Conservation (phyloP, 495 filamentous ascomycete genomes). For the Daldinia decipiens region DNA sequence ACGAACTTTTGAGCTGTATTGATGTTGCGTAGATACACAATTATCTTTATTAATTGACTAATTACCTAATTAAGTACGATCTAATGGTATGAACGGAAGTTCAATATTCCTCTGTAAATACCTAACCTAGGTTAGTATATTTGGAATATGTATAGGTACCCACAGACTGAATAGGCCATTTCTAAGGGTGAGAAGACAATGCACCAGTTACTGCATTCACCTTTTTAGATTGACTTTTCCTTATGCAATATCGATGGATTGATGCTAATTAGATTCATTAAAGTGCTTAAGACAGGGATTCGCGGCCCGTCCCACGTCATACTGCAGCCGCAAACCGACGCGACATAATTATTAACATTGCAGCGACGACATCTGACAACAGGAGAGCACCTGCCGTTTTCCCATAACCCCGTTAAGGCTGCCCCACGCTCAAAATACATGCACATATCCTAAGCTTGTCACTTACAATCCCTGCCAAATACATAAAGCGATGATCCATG, state of each 20-base stretch:
- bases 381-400: conserved; percentile 28
- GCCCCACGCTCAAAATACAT: background rate
- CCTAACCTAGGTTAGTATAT: no score
- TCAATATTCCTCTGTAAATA: no score
- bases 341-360: conserved; percentile 19
- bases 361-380: conserved; percentile 7
- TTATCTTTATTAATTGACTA: no score
- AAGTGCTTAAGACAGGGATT: conserved; percentile 19
- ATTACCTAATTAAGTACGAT: no score
- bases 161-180: no score
- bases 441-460: conserved; percentile 1
- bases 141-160: no score
- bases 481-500: background rate
- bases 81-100: no score
- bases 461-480: conserved; percentile 17
- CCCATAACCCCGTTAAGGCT: background rate
- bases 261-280: background rate
- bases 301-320: conserved; percentile 45
- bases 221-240: background rate
- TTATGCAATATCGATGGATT: conserved; percentile 20
- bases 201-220: background rate
- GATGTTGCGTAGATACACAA: no score
- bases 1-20: conserved; percentile 13
- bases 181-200: background rate
- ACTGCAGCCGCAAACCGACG: conserved; percentile 41